Conservation (phyloP, 306 rosid species). For the Quercus rubra region DNA sequence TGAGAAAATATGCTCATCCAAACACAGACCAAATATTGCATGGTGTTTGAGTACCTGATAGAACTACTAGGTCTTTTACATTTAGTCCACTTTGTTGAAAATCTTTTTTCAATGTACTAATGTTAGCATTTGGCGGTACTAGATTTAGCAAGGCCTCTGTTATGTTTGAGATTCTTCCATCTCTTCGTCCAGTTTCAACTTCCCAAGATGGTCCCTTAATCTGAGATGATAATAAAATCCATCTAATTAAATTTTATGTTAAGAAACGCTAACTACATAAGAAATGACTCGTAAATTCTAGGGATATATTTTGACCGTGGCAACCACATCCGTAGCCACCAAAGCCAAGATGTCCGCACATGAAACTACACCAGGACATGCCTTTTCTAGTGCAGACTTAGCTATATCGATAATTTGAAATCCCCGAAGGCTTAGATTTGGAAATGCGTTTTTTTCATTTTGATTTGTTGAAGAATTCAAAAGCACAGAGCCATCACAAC, state of each 20-base stretch:
- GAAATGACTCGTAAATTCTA: no score
- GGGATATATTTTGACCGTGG: constrained; percentile 13
- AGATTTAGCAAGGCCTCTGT: neutral
- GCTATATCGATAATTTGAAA: neutral
- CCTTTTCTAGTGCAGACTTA: neutral
- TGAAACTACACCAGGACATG: constrained; percentile 42
- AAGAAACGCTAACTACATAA: neutral
- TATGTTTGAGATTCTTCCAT: neutral
- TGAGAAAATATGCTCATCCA: no score
- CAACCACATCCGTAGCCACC: constrained; percentile 30
- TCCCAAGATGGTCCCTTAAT: neutral
- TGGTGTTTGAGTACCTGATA: neutral
- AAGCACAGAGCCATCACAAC: constrained; percentile 49
- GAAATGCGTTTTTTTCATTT: constrained; percentile 20
- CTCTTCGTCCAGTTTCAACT: neutral
- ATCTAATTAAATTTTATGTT: neutral
- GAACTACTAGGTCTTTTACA: neutral
- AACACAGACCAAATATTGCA: no score
- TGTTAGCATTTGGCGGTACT: neutral
- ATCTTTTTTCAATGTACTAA: neutral
- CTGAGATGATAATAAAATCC: neutral
- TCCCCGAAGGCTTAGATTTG: neutral
- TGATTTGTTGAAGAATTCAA: constrained; percentile 16
- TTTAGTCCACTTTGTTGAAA: neutral
- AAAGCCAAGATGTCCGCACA: constrained; percentile 42